Percentiles rank a stretch among this genome's conserved stretches.
phyloP scores from a whole-genome alignment of 2,329 filamentous ascomycete genomes.

The Verticillium nubilum region DNA sequence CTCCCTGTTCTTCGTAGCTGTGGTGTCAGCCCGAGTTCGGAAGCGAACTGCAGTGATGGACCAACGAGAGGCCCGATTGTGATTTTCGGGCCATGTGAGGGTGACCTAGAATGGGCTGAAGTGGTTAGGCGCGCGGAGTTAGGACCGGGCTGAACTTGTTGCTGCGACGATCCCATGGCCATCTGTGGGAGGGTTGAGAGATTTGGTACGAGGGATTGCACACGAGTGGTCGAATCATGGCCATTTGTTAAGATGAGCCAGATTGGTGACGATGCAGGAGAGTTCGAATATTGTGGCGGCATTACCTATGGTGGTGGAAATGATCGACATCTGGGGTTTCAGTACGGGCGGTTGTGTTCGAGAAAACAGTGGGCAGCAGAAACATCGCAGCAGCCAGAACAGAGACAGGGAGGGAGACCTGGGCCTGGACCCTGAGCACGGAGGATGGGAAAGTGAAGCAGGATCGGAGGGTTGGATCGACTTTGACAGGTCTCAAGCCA shows the following conservation, averaged over 20 bases:
- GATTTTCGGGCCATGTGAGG: neutral
- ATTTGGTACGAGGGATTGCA: neutral
- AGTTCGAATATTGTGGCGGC: neutral
- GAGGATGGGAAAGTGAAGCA: neutral
- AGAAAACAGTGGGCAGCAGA: too few species aligned
- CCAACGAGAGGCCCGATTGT: too few species aligned
- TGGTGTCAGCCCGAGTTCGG: neutral
- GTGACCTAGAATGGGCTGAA: neutral
- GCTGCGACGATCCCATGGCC: too few species aligned
- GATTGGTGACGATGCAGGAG: too few species aligned
- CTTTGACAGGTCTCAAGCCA: neutral
- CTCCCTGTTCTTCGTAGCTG: too few species aligned
- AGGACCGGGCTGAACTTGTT: neutral
- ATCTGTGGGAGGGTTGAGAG: neutral
- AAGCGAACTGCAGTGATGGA: neutral
- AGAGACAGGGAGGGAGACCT: neutral
- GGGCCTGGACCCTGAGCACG: neutral
- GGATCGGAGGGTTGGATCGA: neutral
- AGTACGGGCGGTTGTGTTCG: too few species aligned
- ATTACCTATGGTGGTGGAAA: neutral
- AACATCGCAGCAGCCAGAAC: neutral
- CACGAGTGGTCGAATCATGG: neutral
- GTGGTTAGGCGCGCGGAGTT: neutral
- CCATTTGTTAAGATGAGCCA: too few species aligned
- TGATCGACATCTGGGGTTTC: neutral